Base-by-base conservation (phyloP, 2,329 filamentous ascomycete genomes). In the Hypoxylon sp. region DNA sequence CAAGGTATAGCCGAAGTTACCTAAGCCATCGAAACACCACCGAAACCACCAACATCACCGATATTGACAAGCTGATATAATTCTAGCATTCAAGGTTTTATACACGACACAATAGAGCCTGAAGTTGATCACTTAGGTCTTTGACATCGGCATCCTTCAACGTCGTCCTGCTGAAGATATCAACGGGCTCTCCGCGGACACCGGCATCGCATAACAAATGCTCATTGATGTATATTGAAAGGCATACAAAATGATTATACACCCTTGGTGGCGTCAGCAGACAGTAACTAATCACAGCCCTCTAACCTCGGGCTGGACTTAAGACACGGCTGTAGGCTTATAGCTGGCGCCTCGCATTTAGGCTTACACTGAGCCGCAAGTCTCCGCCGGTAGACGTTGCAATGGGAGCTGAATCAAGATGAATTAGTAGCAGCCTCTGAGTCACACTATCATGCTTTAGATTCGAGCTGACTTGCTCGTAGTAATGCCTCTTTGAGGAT, bases 271-370 rank as follows among this genome's bases (percentile, higher is more conserved):
- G 37, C 37, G 37, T 41, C 37, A 41, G 37, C 37, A 41, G 3
- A n/a, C 8, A 11, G 16, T 2, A 4, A 41, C 16, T 41, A 19
- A 41, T 41, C 37, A 21, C 16, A 21, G 6, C 3, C 3, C 25
- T 27, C 25, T 27, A 27, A 27, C 6, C 25, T 27, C 25, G 7
- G 7, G 37, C 23, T 63, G 61, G 61, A 63, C 23, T 58, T 63
- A 59, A 59, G 54, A 21, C 30, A 5, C 55, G 61, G 61, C 34
- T 16, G 25, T 50, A 59, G 32, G 21, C n/a, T n/a, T 51, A 39
- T 32, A 1, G 30, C 5, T 43, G 12, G 39, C 25, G 27, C 14
- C 12, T 30, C 14, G 46, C 25, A 48, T 32, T n/a, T 12, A 27
- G 25, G 45, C 23, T 27, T 29, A 16, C 16, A 2, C 37, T 41